Evolutionary conservation across 2,329 filamentous ascomycete species (phyloP), one percentile per base, ranked within the genome.

Genomic region (Apiospora sp.): DNA sequence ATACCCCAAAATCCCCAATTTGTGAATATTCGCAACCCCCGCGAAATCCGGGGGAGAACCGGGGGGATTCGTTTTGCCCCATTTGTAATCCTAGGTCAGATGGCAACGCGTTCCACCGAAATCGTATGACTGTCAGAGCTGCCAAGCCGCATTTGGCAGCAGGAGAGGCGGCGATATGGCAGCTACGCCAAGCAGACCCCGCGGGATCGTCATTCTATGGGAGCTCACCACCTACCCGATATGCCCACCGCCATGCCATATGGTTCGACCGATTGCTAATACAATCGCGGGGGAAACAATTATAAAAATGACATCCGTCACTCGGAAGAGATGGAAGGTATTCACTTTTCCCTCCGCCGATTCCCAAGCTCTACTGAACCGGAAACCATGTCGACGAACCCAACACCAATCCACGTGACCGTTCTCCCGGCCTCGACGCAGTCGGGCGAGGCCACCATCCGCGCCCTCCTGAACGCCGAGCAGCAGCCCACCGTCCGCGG

Each of bases 341-440:
- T 61, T 6, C 24, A 12, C 13, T 12, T 22, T 19, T 22, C 27
- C 8, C 30, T 22, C 30, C 7, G 34, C 30, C 54, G 10, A 61
- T 12, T 44, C 27, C 43, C 43, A 44, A 13, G 43, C 4, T 44
- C 4, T 5, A 1, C 19, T 49, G 46, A 22, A 61, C 22, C 46
- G 1, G 51, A 22, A 61, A 37, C 27, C 54, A 61, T 61, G 54
- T 8, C 54, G 4, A 22, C 54, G 4, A 22, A 19, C 30, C 3
- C 30, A 12, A 10, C 30, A 12, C 54, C 54, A 4, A 61, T 41
- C n/a, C 77, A 78, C n/a, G 76, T 82, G 71, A 79, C 79, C 6
- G 71, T 83, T 34, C 49, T 82, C 1, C 81, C 81, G 10, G 81
- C 81, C 16, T 82, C 81, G 5, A 79, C 80, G 22, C 75, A 78